Evolutionary conservation across 129 eudicot genomes (phyloP).

Genomic region (Erigeron canadensis): DNA sequence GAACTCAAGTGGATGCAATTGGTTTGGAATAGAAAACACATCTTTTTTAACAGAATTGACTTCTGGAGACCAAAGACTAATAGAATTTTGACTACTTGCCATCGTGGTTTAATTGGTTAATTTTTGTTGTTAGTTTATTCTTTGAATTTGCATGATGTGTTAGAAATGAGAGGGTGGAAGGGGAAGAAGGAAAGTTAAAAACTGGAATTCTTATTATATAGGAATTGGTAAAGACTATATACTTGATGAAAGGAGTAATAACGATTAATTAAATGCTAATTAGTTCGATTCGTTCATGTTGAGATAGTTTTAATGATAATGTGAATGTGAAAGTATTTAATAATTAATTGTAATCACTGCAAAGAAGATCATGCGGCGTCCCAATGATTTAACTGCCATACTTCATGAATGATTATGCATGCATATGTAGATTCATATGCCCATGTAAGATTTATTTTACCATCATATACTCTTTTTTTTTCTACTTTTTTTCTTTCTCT

Average conservation of each 20-base stretch:
- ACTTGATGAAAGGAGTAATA: slow-evolving; percentile 7
- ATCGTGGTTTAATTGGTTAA: slow-evolving; percentile 18
- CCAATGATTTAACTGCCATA: slow-evolving; percentile 37
- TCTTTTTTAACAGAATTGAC: slow-evolving; percentile 32
- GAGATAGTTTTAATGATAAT: slow-evolving; percentile 3
- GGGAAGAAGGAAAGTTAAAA: slow-evolving; percentile 24
- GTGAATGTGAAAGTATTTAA: slow-evolving; percentile 36
- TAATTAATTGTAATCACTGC: slow-evolving; percentile 39
- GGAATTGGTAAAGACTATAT: slow-evolving; percentile 37
- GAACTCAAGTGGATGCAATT: slow-evolving; percentile 50
- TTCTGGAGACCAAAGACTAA: slow-evolving; percentile 40
- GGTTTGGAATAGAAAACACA: slow-evolving; percentile 41
- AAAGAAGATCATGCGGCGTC: slow-evolving; percentile 50
- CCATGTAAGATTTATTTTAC: not conserved
- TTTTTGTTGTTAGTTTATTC: not conserved
- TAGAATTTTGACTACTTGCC: slow-evolving; percentile 34
- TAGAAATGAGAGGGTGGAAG: slow-evolving; percentile 4
- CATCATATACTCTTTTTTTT: not conserved
- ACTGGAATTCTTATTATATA: slow-evolving; percentile 18
- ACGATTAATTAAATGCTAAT: slow-evolving; percentile 30
- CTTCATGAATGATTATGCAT: not conserved
- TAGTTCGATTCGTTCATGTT: slow-evolving; percentile 23
- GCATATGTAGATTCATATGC: not conserved
- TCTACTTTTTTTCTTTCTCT: not conserved
- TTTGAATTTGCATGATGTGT: slow-evolving; percentile 22